These are phyloP conservation scores for Dorcoceras hygrometricum DNA, from an alignment of 257 asterid species.

Conservation along the genomic window DNA sequence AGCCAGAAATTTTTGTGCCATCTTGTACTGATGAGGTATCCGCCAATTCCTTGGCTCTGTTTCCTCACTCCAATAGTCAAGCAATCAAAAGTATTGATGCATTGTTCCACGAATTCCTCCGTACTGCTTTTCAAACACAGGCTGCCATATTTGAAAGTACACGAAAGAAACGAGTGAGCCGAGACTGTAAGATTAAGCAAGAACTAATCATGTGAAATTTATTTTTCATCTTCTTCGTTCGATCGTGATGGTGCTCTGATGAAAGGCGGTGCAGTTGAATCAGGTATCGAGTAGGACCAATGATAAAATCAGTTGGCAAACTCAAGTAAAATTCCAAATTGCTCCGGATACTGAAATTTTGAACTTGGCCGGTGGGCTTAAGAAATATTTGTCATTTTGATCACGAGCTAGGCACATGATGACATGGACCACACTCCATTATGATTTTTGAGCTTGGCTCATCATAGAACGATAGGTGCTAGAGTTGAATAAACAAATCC, in stretches of 20 bases:
- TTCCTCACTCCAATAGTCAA: slow-evolving; percentile 84
- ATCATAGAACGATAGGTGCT: not conserved
- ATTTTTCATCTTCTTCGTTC: too few species aligned
- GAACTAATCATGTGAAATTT: not conserved
- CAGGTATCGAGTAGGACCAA: too few species aligned
- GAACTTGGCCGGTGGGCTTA: too few species aligned
- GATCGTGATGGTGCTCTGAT: too few species aligned
- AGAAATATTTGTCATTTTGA: too few species aligned
- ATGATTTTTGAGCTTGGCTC: not conserved
- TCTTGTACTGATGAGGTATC: slow-evolving; percentile 86
- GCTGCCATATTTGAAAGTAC: slow-evolving; percentile 31
- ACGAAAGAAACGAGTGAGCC: not conserved
- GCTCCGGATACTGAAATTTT: too few species aligned
- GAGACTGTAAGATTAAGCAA: too few species aligned
- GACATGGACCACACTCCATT: not conserved
- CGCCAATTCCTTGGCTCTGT: slow-evolving; percentile 79
- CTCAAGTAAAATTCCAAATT: too few species aligned
- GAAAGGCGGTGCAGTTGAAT: too few species aligned
- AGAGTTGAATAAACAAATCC: too few species aligned
- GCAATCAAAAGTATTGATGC: slow-evolving; percentile 71
- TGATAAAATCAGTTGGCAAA: too few species aligned
- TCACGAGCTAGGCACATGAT: not conserved
- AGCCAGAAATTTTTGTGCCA: slow-evolving; percentile 99
- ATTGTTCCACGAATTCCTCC: slow-evolving; percentile 71
- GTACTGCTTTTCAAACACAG: slow-evolving; percentile 51